Evolutionary conservation across 2,329 filamentous ascomycete genomes (phyloP).

Genomic region (Alternaria brassicae): DNA sequence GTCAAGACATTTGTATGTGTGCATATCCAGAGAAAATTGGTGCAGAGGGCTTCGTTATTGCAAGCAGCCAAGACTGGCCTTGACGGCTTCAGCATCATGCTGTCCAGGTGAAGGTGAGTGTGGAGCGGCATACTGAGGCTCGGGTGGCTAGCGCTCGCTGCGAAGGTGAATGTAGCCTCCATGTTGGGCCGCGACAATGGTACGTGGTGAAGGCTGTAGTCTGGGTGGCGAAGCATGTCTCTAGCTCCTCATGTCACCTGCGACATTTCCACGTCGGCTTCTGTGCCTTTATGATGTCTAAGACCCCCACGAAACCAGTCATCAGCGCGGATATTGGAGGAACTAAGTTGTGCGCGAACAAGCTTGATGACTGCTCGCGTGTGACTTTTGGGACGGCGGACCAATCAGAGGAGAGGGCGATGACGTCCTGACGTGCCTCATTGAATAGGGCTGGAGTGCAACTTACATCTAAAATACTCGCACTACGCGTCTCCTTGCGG

Average conservation of each 20-base stretch:
- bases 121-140: not conserved
- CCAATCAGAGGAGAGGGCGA: constrained; percentile 21
- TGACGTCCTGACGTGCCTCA: constrained; percentile 23
- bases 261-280: not conserved
- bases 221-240: not conserved
- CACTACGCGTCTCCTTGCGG: constrained; percentile 5
- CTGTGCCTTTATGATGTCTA: constrained; percentile 1
- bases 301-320: constrained; percentile 20
- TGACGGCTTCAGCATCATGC: not conserved
- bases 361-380: constrained; percentile 24
- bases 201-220: not conserved
- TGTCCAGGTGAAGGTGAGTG: constrained; percentile 21
- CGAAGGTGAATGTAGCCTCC: constrained; percentile 20
- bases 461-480: constrained; percentile 21
- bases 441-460: constrained; percentile 17
- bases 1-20: not conserved
- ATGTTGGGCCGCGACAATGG: not conserved
- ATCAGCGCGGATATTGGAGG: constrained; percentile 9
- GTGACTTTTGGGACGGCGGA: constrained; percentile 17
- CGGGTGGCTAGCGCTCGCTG: not conserved
- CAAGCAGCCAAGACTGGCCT: not conserved
- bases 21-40: not conserved
- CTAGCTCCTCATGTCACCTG: not conserved
- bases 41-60: not conserved
- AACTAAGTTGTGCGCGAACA: constrained; percentile 19